phyloP scores from a whole-genome alignment of 306 rosid genomes.

The Rubus parviflorus region DNA sequence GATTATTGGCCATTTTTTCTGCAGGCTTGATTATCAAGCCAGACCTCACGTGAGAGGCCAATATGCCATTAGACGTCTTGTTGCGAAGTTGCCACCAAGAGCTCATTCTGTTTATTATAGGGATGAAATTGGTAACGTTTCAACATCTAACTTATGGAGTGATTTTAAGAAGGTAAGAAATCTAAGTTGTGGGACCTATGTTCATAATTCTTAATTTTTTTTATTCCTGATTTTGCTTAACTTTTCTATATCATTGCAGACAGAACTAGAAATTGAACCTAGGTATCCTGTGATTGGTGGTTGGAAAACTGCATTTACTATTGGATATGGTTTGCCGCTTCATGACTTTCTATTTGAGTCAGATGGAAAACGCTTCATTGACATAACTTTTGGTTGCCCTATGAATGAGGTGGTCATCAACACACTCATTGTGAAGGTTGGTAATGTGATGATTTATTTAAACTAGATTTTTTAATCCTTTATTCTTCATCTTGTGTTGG shows the following conservation, averaged over 20 bases:
- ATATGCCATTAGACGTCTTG: slow-evolving; percentile 76
- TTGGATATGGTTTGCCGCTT: slow-evolving; percentile 94
- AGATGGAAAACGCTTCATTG: slow-evolving; percentile 76
- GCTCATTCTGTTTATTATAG: slow-evolving; percentile 92
- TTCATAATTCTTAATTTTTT: background rate
- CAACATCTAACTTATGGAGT: slow-evolving; percentile 94
- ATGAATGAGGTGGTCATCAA: slow-evolving; percentile 76
- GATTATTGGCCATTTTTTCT: slow-evolving; percentile 35
- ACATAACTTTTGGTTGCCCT: slow-evolving; percentile 80
- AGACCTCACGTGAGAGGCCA: slow-evolving; percentile 78
- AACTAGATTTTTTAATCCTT: background rate
- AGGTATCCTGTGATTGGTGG: slow-evolving; percentile 97
- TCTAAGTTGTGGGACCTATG: background rate
- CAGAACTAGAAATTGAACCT: slow-evolving; percentile 86
- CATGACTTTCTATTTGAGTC: slow-evolving; percentile 69
- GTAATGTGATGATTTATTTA: slow-evolving; percentile 17
- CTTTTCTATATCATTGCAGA: slow-evolving; percentile 47
- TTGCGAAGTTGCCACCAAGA: slow-evolving; percentile 86
- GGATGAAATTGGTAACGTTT: slow-evolving; percentile 95
- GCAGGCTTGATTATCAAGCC: slow-evolving; percentile 91
- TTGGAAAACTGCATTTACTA: slow-evolving; percentile 88
- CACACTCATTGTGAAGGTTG: slow-evolving; percentile 77
- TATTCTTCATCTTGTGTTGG: background rate
- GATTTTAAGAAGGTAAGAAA: slow-evolving; percentile 75
- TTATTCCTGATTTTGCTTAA: slow-evolving; percentile 23